Evolutionary conservation across 2,329 filamentous ascomycete species (phyloP), one percentile per base, ranked within the genome.

Genomic region (Alternaria incomplexa): DNA sequence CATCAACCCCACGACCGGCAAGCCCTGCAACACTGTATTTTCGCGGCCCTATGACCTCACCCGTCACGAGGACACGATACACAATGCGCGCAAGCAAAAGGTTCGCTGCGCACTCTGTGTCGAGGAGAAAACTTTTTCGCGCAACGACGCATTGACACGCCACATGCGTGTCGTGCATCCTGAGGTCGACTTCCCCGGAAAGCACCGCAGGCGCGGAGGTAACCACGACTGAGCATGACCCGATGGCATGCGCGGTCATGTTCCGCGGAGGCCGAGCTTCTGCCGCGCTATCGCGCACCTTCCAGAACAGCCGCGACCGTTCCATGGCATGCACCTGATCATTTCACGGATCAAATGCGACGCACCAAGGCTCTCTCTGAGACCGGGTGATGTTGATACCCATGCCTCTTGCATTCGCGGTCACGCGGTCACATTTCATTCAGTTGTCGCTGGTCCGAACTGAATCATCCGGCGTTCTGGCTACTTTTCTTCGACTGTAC

Each of bases 1-100:
- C 69, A 93, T 95, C 82, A 98, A 98, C 80, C 95, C 95, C 2
- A 95, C 92, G 67, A 98, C 96, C 0, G 93, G 93, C 67, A 97
- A 97, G 83, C 91, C 93, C 0, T 98, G 96, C 86, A 95, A 93
- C 78, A 96, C 93, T 0, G 86, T 97, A 57, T 98, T 99, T 81
- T 97, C 95, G 1, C 86, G 96, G 20, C 96, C 96, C 2, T 99
- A 99, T 84, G 96, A 99, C 80, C 86, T 99, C 56, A 99, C 96
- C 0, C 87, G 96, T 22, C 96, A 99, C 77, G 96, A 99, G 79
- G 95, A 97, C 70, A 98, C 96, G 0, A 98, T 98, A 68, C 96
- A 98, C 86, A 97, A 97, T 73, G 90, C 90, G 1, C 89, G 92
- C 73, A 97, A 97, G 85, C 90, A 94, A 79, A 98, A 98, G 84